phyloP scores from a whole-genome alignment of 148 eudicot species.

The Vaccinium macrocarpon region DNA sequence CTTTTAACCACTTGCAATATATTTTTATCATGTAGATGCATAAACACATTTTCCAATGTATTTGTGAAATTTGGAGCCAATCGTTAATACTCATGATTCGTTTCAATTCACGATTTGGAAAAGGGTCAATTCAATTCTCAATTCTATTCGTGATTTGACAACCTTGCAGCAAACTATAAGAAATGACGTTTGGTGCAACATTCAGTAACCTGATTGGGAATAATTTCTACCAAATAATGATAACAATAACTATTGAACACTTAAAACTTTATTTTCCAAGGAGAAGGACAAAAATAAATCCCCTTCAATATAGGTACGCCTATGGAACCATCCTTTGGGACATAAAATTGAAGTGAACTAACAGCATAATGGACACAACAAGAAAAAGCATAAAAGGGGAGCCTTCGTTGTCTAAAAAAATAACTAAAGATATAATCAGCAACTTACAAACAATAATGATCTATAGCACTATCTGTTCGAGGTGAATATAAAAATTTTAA shows the following conservation, averaged over 20 bases:
- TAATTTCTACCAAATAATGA: background rate
- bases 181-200: background rate
- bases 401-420: background rate
- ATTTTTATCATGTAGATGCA: too few species aligned
- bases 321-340: background rate
- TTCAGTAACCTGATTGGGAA: background rate
- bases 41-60: too few species aligned
- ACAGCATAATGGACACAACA: background rate
- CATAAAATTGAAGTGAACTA: background rate
- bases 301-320: background rate
- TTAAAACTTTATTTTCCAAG: background rate
- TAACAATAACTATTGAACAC: background rate
- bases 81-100: too few species aligned
- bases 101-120: too few species aligned
- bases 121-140: too few species aligned
- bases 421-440: background rate
- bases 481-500: background rate
- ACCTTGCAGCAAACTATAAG: background rate
- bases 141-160: too few species aligned
- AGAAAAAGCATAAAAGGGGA: background rate
- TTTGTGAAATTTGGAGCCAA: too few species aligned
- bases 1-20: too few species aligned
- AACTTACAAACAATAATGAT: background rate
- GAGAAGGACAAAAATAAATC: background rate
- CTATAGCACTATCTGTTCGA: background rate